These are phyloP conservation scores for Starmera amethionina DNA, from an alignment of 805 yeast species.

Conservation along the genomic window DNA sequence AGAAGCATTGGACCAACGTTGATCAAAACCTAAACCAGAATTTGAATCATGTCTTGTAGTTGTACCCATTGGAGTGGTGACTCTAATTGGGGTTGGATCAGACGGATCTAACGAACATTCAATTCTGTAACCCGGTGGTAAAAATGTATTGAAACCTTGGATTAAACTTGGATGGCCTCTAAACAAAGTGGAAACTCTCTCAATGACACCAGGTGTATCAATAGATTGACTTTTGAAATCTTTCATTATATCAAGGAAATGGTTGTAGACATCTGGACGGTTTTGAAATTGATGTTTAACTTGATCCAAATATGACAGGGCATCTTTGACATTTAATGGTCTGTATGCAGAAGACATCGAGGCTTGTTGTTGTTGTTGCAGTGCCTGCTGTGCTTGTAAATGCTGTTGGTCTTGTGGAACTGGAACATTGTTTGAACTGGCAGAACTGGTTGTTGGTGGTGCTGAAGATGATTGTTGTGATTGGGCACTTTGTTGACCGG, in stretches of 20 bases:
- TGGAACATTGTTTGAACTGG: too few relatives aligned
- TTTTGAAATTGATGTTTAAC: slow-evolving; percentile 86
- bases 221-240: slow-evolving; percentile 94
- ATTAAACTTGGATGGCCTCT: slow-evolving; percentile 89
- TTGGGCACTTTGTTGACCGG: slow-evolving; percentile 18
- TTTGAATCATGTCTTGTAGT: slow-evolving; percentile 57
- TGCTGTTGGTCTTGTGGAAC: slow-evolving; percentile 6
- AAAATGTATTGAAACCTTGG: slow-evolving; percentile 94
- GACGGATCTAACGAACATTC: slow-evolving; percentile 84
- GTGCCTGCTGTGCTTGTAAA: slow-evolving; percentile 4
- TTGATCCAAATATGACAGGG: slow-evolving; percentile 88
- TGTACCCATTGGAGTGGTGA: slow-evolving; percentile 92
- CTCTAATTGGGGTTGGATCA: slow-evolving; percentile 87
- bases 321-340: slow-evolving; percentile 93
- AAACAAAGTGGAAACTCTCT: slow-evolving; percentile 83
- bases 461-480: slow-evolving; percentile 11
- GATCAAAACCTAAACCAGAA: slow-evolving; percentile 3
- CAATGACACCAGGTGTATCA: slow-evolving; percentile 98
- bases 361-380: slow-evolving; percentile 11
- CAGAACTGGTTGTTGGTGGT: neutral
- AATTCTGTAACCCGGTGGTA: slow-evolving; percentile 93
- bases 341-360: slow-evolving; percentile 34
- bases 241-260: slow-evolving; percentile 95
- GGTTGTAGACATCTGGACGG: slow-evolving; percentile 94
- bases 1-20: slow-evolving; percentile 1